These are phyloP conservation scores for Zygnema circumcarinatum DNA, from an alignment of 139 green algal species.

Conservation along the genomic window DNA sequence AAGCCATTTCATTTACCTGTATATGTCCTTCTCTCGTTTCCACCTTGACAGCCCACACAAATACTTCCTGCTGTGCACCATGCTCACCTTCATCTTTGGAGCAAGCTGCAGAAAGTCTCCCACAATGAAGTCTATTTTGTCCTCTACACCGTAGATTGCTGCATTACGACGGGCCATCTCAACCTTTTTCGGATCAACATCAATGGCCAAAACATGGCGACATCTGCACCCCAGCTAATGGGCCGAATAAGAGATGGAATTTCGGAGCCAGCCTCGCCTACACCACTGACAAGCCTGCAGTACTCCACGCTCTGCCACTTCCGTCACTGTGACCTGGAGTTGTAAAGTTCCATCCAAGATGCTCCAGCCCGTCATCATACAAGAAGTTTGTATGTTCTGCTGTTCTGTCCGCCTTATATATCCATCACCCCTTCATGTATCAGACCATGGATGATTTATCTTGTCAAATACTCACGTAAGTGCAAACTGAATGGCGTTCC, in stretches of 20 bases:
- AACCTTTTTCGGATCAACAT: conserved; percentile 69
- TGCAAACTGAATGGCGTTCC: conserved; percentile 87
- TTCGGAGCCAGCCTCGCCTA: too few relatives aligned
- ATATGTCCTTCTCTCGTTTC: too few relatives aligned
- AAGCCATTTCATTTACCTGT: too few relatives aligned
- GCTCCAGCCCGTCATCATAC: not conserved
- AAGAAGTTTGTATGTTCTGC: too few relatives aligned
- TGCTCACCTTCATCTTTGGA: conserved; percentile 44
- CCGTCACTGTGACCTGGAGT: too few relatives aligned
- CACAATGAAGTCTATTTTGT: conserved; percentile 67
- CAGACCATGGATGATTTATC: too few relatives aligned
- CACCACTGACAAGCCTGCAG: too few relatives aligned
- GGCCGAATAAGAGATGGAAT: not conserved
- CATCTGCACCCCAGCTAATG: conserved; percentile 36
- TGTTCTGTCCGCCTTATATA: too few relatives aligned
- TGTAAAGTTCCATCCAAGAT: not conserved
- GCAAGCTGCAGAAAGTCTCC: conserved; percentile 52
- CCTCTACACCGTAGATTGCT: conserved; percentile 71
- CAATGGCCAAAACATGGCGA: conserved; percentile 73
- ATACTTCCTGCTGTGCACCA: too few relatives aligned
- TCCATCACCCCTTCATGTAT: too few relatives aligned
- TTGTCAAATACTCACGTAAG: conserved; percentile 20
- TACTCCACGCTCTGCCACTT: too few relatives aligned
- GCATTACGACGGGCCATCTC: conserved; percentile 78
- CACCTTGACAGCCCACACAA: too few relatives aligned